Base-by-base conservation (phyloP, 163 green algal species). In the Prototheca stagnorum region DNA sequence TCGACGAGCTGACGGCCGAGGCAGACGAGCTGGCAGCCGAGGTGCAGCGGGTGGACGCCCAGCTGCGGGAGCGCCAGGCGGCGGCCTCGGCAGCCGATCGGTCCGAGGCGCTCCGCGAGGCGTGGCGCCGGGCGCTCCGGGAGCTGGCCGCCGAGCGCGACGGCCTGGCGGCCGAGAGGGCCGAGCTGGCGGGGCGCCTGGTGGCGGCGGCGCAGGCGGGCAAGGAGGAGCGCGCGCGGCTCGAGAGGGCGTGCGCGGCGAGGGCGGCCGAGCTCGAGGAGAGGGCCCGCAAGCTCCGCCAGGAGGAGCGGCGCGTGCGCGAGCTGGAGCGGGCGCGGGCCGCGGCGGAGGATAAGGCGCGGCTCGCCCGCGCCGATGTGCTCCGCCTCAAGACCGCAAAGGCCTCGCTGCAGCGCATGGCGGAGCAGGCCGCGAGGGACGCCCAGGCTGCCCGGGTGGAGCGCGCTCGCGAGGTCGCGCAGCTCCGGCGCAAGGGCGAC, bases 301-400 rank as follows among this genome's bases (percentile, higher is more conserved):
- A 47, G 22, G 75, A 79, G 48, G 74, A 85, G 56, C 52, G 56
- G 16, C 57, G 73, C 5, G 54, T 72, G 26, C 37, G 54, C 2
- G 47, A 67, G 33, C 53, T 88, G 61, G 74, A 85, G 56, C 70
- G 65, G 35, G 62, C 82, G n/a, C 77, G 86, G 63, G 36, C 44
- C 14, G 64, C 65, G 35, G 75, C 62, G 4, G 67, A 75, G 56
- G 59, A 76, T 25, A 70, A 68, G 22, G 72, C 52, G 29, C 51
- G 27, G 21, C 62, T 68, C 31, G 59, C 92, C 22, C 41, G 77
- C 24, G 39, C 27, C 4, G 83, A 93, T 54, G 82, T 92, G 33
- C 23, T 39, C 12, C 46, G 57, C 39, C 86, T 92, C 64, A 88
- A 88, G 56, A 46, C 71, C 44, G 73, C 86, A 44, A 86, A 88